Conservation (phyloP, 1,284 basidiomycete genomes). For the Trichosporon sp. region DNA sequence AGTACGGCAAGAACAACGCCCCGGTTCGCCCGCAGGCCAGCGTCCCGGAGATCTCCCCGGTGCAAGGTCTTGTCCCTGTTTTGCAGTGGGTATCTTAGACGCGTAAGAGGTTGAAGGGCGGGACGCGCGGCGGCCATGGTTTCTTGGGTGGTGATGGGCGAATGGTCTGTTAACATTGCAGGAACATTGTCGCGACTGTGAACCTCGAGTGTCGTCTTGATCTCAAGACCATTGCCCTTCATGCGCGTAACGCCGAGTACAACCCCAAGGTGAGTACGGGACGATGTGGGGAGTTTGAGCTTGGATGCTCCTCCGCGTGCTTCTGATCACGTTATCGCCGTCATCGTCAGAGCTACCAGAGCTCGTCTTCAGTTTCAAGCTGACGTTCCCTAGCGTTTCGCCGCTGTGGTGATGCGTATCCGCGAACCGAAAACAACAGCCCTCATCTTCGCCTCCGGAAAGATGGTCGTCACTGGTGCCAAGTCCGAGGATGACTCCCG, state of each 20-base stretch:
- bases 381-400: constrained; percentile 80
- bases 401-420: constrained; percentile 99
- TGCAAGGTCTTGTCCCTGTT: constrained; percentile 90
- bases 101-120: background rate
- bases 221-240: constrained; percentile 96
- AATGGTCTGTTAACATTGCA: constrained; percentile 25
- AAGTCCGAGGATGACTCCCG: constrained; percentile 98
- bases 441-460: constrained; percentile 97
- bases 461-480: constrained; percentile 99
- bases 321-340: background rate
- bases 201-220: constrained; percentile 96
- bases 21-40: constrained; percentile 26
- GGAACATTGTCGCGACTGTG: constrained; percentile 98
- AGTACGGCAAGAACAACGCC: constrained; percentile 20
- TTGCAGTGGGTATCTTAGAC: constrained; percentile 60
- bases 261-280: constrained; percentile 88
- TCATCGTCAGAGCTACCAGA: background rate
- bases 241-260: constrained; percentile 98
- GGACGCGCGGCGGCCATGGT: background rate
- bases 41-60: constrained; percentile 73
- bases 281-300: background rate
- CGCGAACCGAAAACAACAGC: constrained; percentile 99
- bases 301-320: background rate
- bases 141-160: background rate
- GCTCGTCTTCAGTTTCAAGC: constrained; percentile 16